Evolutionary conservation across 2,329 filamentous ascomycete genomes (phyloP), one percentile per base, ranked within the genome.

Genomic region (Venturia pyrina): DNA sequence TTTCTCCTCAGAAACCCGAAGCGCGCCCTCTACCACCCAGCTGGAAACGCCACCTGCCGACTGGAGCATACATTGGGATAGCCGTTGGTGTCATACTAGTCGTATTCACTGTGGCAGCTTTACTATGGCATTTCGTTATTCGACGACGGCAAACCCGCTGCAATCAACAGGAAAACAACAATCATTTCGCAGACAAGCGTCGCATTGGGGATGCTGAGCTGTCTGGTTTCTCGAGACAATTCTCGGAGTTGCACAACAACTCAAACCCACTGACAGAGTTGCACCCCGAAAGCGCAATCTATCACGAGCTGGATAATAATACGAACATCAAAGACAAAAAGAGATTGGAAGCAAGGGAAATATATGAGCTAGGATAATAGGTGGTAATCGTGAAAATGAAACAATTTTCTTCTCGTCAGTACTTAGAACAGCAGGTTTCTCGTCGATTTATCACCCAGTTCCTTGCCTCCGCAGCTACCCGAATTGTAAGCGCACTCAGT

Each of bases 61-160:
- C 37, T n/a, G 60, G 60, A 15, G 60, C 60, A 21, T 44, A 62
- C 40, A 34, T 48, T 17, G 60, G 60, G 6, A 62, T 62, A 28
- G 53, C 15, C n/a, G 53, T 59, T 6, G 60, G 40, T 24, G 60
- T 44, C 17, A 5, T 43, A n/a, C 21, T 43, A 43, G 59, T 48
- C 7, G n/a, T 62, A n/a, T 28, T 48, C 60, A 43, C 43, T 19
- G 7, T 44, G 10, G 40, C 21, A 59, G 53, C 17, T 40, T 37
- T 37, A 59, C 24, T 59, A 21, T 59, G 53, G 53, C 53, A 59
- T 21, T 37, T 59, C 21, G 48, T 53, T n/a, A n/a, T 59, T 11
- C 32, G 32, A 19, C 53, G 53, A 19, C 53, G 53, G n/a, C 48
- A 21, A 53, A 21, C 32, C 4, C 21, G 48, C 4, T 10, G 48